A percentile compares a stretch with the other conserved stretches of the same genome.
Conservation (phyloP, 1,284 basidiomycete species). For the Entoloma clypeatum region DNA sequence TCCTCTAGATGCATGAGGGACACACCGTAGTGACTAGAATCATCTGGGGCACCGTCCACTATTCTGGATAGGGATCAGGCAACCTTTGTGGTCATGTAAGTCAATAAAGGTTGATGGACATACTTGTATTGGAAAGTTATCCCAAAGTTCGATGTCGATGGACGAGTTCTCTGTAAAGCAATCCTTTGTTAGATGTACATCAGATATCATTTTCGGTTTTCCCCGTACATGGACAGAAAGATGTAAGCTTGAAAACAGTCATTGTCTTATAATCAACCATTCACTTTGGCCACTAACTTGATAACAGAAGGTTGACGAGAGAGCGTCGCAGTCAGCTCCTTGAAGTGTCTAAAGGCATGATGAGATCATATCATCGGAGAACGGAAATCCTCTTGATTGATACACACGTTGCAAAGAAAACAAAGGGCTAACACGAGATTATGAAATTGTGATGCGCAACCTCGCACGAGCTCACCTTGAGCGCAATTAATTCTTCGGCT, state of each 20-base stretch:
- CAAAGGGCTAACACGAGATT: slow-evolving; percentile 55
- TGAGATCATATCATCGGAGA: neutral
- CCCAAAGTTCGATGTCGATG: slow-evolving; percentile 54
- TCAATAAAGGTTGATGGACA: slow-evolving; percentile 13
- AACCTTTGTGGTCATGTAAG: neutral
- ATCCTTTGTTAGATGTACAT: neutral
- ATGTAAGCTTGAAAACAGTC: slow-evolving; percentile 59
- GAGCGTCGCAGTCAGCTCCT: slow-evolving; percentile 66
- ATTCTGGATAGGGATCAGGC: slow-evolving; percentile 43
- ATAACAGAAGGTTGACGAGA: slow-evolving; percentile 68
- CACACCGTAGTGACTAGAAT: slow-evolving; percentile 64
- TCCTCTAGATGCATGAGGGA: neutral
- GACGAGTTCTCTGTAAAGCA: slow-evolving; percentile 44
- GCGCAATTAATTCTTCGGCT: slow-evolving; percentile 77
- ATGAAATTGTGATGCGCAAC: slow-evolving; percentile 5
- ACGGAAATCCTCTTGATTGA: slow-evolving; percentile 1
- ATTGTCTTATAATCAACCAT: slow-evolving; percentile 20
- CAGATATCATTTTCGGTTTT: neutral
- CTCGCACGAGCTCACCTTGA: slow-evolving; percentile 49
- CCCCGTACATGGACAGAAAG: slow-evolving; percentile 69
- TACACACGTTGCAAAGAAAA: slow-evolving; percentile 85
- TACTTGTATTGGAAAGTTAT: slow-evolving; percentile 81
- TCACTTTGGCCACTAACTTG: slow-evolving; percentile 49
- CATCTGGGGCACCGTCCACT: slow-evolving; percentile 58
- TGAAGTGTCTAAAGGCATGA: slow-evolving; percentile 55